Conservation (phyloP, 305 asterid species). For the Solanum hybrid region DNA sequence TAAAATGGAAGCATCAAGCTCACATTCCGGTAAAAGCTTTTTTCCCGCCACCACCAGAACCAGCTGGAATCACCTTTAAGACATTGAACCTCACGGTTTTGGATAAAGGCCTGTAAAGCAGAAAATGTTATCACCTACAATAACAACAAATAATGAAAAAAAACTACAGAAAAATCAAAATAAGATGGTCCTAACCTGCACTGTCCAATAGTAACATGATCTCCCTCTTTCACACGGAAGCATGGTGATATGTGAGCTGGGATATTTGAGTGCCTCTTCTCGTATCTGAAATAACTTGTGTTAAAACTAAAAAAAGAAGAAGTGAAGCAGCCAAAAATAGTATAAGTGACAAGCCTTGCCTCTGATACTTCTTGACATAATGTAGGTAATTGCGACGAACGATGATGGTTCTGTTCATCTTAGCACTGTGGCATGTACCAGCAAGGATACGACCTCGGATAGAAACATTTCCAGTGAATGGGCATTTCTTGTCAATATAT, state of each 20-base stretch:
- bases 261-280: constrained; percentile 26
- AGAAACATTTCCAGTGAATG: constrained; percentile 24
- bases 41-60: constrained; percentile 7
- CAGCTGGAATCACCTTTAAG: constrained; percentile 26
- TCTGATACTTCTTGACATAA: constrained; percentile 22
- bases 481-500: constrained; percentile 27
- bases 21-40: constrained; percentile 1
- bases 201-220: constrained; percentile 25
- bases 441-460: constrained; percentile 28
- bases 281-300: constrained; percentile 12
- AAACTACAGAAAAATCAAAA: not conserved
- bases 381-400: constrained; percentile 26
- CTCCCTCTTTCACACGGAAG: constrained; percentile 27
- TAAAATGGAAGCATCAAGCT: not conserved
- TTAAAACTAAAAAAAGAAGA: not conserved
- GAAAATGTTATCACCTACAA: not conserved
- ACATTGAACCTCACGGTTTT: constrained; percentile 27
- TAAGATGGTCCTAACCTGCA: constrained; percentile 16
- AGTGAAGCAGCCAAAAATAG: not conserved
- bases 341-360: not conserved
- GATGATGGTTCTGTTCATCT: constrained; percentile 28
- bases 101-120: constrained; percentile 21
- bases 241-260: constrained; percentile 27
- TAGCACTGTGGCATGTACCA: constrained; percentile 31
- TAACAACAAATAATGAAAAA: not conserved